Conservation (phyloP, 495 filamentous ascomycete genomes). For the Pseudevernia furfuracea region DNA sequence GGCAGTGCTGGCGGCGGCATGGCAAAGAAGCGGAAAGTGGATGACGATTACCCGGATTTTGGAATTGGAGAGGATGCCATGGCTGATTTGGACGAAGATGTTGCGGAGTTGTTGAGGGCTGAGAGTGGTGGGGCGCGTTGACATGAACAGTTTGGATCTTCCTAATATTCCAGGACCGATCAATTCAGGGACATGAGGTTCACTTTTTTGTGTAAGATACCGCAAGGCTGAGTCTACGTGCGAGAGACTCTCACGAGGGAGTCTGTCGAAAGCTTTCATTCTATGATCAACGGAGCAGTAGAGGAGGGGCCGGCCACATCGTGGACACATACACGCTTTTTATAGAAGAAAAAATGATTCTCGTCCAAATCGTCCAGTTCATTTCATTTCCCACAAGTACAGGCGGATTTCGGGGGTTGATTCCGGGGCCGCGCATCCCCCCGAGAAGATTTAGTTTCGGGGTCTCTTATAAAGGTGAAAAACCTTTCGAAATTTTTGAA, state of each 20-base stretch:
- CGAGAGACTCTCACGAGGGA: not conserved
- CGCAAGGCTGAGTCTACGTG: not conserved
- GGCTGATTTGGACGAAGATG: slow-evolving; percentile 73
- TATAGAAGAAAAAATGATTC: not conserved
- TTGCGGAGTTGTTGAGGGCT: slow-evolving; percentile 67
- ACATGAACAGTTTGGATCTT: not conserved
- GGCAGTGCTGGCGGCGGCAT: slow-evolving; percentile 35
- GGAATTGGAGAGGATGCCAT: slow-evolving; percentile 51
- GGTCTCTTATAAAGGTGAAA: too few relatives aligned
- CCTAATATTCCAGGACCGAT: not conserved
- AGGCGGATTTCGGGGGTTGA: too few relatives aligned
- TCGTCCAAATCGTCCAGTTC: not conserved
- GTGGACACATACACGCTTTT: not conserved
- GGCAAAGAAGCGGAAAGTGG: slow-evolving; percentile 68
- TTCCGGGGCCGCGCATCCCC: too few relatives aligned
- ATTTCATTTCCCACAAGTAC: not conserved
- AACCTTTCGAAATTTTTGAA: too few relatives aligned
- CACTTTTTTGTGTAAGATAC: not conserved
- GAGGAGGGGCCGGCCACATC: too few relatives aligned
- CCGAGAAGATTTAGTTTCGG: too few relatives aligned
- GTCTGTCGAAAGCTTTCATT: not conserved
- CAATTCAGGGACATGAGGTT: not conserved
- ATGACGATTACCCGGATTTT: slow-evolving; percentile 64
- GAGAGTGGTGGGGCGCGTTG: slow-evolving; percentile 33
- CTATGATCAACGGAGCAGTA: not conserved